Evolutionary conservation across 179 eudicot species (phyloP), one percentile per base, ranked within the genome.

Genomic region (Silene coronaria): DNA sequence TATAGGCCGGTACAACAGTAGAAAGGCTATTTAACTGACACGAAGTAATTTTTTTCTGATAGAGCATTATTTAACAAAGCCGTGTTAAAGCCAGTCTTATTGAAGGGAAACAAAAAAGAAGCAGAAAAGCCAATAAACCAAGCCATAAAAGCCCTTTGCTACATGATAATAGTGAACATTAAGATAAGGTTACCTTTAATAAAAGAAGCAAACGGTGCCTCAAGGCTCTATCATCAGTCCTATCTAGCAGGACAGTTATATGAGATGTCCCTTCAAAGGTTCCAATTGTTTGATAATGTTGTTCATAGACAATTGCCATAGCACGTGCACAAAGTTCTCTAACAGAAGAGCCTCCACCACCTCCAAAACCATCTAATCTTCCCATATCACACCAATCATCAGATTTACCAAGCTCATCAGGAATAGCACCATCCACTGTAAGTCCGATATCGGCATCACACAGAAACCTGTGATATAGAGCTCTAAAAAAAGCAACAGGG

Each of bases 331-430:
- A 93, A 75, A 96, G 89, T 84, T 96, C 99, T 75, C 99, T 87
- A 10, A 96, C 99, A 45, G 97, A 92, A 71, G 86, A 89, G 23
- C 97, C 97, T 3, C 97, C 99, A 46, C 97, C 99, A 70, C 99
- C 99, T 30, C 99, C 99, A 88, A 96, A 96, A 80, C 99, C 99
- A 91, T 96, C 99, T 81, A 96, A 79, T 80, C 99, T 85, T 74
- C 93, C 97, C 97, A 96, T 89, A 80, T 96, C 99, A 89, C 99
- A 96, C 99, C 99, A 96, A 89, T 96, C 99, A 87, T 96, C 99
- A 80, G 99, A 89, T 42, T 94, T 88, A 46, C 99, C 97, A 83
- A 93, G 83, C 85, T 93, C 96, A 86, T 96, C 99, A 71, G 99
- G 99, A 76, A 96, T 87, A 58, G 97, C 95, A 75, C 99, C 99